Percentiles rank a stretch among this genome's conserved stretches.
Conservation (phyloP, 768 basidiomycete species). For the Boletellus emodensis region DNA sequence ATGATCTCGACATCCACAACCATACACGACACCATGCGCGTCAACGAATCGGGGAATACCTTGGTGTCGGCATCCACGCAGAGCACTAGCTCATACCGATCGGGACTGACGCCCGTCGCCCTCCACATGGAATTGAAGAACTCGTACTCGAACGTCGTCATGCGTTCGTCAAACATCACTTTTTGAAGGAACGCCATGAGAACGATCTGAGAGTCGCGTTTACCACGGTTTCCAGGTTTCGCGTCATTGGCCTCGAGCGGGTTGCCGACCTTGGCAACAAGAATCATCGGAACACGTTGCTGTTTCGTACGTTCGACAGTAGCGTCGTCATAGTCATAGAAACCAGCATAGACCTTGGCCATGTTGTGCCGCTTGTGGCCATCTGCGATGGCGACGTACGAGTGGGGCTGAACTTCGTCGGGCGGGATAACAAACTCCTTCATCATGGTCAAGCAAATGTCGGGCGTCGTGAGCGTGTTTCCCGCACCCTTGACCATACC, state of each 20-base stretch:
- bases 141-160: conserved; percentile 99
- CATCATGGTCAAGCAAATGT: conserved; percentile 96
- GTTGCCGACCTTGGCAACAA: conserved; percentile 96
- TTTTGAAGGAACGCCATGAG: conserved; percentile 98
- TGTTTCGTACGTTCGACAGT: conserved; percentile 91
- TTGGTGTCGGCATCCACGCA: conserved; percentile 99
- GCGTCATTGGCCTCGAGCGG: conserved; percentile 81
- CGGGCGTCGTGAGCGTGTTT: conserved; percentile 84
- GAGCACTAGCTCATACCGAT: conserved; percentile 91
- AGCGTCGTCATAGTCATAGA: conserved; percentile 90
- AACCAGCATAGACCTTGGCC: conserved; percentile 98
- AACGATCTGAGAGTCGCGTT: conserved; percentile 97
- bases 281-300: conserved; percentile 91
- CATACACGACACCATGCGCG: conserved; percentile 95
- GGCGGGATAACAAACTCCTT: conserved; percentile 81
- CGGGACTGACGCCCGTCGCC: conserved; percentile 91
- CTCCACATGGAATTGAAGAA: conserved; percentile 99
- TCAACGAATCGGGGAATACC: conserved; percentile 97
- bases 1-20: conserved; percentile 96
- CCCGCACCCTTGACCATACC: conserved; percentile 98
- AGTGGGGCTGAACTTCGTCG: conserved; percentile 86
- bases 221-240: conserved; percentile 98
- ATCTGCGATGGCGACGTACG: conserved; percentile 97
- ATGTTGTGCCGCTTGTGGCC: conserved; percentile 99
- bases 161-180: conserved; percentile 99